A percentile compares a stretch with the other conserved stretches of the same genome.
Conservation (phyloP, 1,284 basidiomycete genomes). For the Lignosus rhinocerotis region DNA sequence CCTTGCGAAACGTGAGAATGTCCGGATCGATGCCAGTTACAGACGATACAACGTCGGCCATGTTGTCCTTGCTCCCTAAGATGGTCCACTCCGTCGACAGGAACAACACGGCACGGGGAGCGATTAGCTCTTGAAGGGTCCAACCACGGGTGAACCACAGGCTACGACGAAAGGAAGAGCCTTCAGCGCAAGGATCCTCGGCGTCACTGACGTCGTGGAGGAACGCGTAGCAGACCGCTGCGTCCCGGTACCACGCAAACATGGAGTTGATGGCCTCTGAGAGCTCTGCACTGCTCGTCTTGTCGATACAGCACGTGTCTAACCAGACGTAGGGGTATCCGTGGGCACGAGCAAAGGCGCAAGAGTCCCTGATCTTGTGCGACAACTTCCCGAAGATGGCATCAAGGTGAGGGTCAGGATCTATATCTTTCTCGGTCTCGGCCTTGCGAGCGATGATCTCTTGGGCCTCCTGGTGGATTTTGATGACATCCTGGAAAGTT, state of each 20-base stretch:
- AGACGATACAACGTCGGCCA: not conserved
- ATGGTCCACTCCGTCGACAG: not conserved
- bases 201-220: not conserved
- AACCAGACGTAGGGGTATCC: not conserved
- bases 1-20: not conserved
- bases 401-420: no score
- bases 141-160: conserved; percentile 1
- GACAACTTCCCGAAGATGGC: no score
- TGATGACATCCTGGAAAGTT: no score
- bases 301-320: conserved; percentile 3
- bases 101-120: not conserved
- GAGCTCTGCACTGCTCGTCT: not conserved
- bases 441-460: no score
- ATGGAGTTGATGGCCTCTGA: conserved; percentile 4
- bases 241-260: not conserved
- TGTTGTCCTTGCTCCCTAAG: not conserved
- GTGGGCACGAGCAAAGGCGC: no score
- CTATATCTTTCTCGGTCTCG: no score
- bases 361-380: no score
- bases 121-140: conserved; percentile 3
- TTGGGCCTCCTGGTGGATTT: no score
- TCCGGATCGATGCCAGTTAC: not conserved
- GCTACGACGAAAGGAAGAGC: not conserved
- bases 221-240: not conserved
- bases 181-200: not conserved